phyloP scores from a whole-genome alignment of 2,329 filamentous ascomycete genomes.

The Metarhizium humberi region DNA sequence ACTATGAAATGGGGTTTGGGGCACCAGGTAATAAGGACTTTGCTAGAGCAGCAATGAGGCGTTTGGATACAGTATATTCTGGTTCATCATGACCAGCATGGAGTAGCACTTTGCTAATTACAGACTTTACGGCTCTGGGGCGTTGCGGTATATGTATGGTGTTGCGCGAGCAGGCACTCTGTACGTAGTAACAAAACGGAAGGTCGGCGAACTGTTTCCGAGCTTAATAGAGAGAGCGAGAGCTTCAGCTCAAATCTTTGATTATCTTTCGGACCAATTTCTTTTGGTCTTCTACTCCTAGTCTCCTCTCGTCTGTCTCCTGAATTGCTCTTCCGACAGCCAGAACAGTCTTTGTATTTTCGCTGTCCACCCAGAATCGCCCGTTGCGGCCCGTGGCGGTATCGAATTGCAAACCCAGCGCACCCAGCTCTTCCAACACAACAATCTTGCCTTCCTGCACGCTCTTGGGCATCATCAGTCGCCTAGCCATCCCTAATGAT shows the following conservation, averaged over 20 bases:
- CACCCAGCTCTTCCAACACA: constrained; percentile 70
- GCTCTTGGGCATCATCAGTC: constrained; percentile 59
- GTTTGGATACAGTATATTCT: not conserved
- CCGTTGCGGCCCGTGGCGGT: constrained; percentile 91
- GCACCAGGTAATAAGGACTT: not conserved
- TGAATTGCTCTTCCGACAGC: constrained; percentile 70
- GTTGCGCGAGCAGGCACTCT: not conserved
- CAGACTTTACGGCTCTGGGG: not conserved
- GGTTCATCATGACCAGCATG: not conserved
- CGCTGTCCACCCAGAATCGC: constrained; percentile 82
- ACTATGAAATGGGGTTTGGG: not conserved
- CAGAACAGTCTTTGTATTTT: constrained; percentile 61
- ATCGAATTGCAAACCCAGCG: constrained; percentile 76
- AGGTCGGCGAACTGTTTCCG: not conserved
- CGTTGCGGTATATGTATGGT: not conserved
- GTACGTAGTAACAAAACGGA: not conserved
- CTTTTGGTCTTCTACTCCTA: constrained; percentile 58
- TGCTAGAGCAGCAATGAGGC: not conserved
- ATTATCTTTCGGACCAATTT: constrained; percentile 59
- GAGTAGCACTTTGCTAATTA: not conserved
- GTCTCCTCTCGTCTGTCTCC: constrained; percentile 61
- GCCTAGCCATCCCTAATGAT: constrained; percentile 71
- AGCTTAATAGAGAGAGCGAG: not conserved
- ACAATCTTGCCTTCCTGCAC: constrained; percentile 55
- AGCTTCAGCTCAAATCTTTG: constrained; percentile 42